Percentiles rank a stretch among this genome's conserved stretches.
Conservation (phyloP, 2,329 filamentous ascomycete genomes). For the Aureobasidium uvarum region DNA sequence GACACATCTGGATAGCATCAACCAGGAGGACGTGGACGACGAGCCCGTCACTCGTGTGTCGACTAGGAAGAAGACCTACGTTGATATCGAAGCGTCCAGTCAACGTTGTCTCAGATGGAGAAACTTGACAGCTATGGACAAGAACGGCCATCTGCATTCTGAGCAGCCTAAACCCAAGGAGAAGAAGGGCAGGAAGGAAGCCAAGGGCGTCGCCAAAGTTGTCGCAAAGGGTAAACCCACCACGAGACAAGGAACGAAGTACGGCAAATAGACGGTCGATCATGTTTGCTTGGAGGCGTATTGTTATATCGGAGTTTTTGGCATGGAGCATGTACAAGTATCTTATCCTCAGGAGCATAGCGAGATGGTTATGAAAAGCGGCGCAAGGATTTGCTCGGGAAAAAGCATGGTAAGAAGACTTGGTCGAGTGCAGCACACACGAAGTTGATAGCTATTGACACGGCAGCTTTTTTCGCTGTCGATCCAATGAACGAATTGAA, state of each 20-base stretch:
- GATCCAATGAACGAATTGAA: neutral
- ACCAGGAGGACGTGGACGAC: conserved; percentile 49
- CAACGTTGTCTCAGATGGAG: conserved; percentile 64
- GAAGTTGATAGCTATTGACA: conserved; percentile 6
- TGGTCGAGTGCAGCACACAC: conserved; percentile 8
- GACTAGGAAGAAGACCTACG: conserved; percentile 61
- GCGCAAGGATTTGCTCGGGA: conserved; percentile 15
- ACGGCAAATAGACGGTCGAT: conserved; percentile 17
- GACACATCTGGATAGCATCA: conserved; percentile 63
- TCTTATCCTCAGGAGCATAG: conserved; percentile 22
- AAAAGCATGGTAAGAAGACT: conserved; percentile 20
- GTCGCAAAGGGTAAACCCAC: conserved; percentile 41
- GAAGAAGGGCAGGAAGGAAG: conserved; percentile 39
- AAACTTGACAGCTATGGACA: conserved; percentile 47
- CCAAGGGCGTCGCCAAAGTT: conserved; percentile 30
- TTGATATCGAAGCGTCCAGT: conserved; percentile 52
- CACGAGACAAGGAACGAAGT: conserved; percentile 39
- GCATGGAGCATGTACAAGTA: conserved; percentile 22
- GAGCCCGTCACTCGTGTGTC: conserved; percentile 55
- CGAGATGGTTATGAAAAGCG: conserved; percentile 19
- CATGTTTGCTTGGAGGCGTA: neutral
- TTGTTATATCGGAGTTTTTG: conserved; percentile 1
- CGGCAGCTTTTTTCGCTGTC: conserved; percentile 3
- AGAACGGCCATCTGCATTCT: conserved; percentile 37
- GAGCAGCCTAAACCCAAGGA: conserved; percentile 30